Conservation (phyloP, 192 early-diverging fungal genomes). For the Podila verticillata region DNA sequence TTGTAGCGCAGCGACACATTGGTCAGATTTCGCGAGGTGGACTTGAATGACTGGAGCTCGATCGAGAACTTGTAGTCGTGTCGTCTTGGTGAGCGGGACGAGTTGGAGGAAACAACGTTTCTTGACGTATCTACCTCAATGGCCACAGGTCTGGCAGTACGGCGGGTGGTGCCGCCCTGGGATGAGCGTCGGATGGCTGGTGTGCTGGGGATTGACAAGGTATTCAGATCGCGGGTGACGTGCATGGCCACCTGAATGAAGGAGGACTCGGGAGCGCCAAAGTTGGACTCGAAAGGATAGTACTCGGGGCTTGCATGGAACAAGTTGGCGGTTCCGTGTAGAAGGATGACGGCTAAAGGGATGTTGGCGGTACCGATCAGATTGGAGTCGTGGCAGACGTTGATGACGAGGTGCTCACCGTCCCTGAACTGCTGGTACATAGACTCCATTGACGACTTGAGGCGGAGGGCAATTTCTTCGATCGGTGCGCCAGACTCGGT, state of each 20-base stretch:
- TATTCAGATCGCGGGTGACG: slow-evolving; percentile 48
- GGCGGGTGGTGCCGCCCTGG: slow-evolving; percentile 20
- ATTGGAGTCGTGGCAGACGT: slow-evolving; percentile 52
- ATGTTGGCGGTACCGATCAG: slow-evolving; percentile 55
- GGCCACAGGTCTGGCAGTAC: slow-evolving; percentile 24
- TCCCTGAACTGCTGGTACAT: slow-evolving; percentile 51
- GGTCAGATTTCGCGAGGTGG: slow-evolving; percentile 17
- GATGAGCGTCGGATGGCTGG: slow-evolving; percentile 50
- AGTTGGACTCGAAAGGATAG: slow-evolving; percentile 30
- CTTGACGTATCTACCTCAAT: slow-evolving; percentile 37
- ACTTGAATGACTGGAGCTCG: slow-evolving; percentile 45
- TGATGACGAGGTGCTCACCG: slow-evolving; percentile 45
- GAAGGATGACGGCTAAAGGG: slow-evolving; percentile 47
- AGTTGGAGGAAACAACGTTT: slow-evolving; percentile 18
- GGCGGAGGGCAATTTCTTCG: slow-evolving; percentile 43
- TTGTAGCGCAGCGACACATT: slow-evolving; percentile 49
- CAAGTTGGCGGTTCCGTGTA: slow-evolving; percentile 47
- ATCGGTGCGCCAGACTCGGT: slow-evolving; percentile 25
- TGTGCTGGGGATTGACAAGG: slow-evolving; percentile 36
- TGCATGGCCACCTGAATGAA: slow-evolving; percentile 47
- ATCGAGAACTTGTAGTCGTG: slow-evolving; percentile 54
- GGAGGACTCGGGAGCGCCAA: slow-evolving; percentile 13
- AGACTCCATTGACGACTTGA: slow-evolving; percentile 51
- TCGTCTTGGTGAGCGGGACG: slow-evolving; percentile 37
- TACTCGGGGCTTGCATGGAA: slow-evolving; percentile 48